Percentiles rank a stretch among this genome's conserved stretches.
These are phyloP conservation scores for Hylodesmum podocarpum DNA, from an alignment of 306 rosid genomes.

Conservation along the genomic window DNA sequence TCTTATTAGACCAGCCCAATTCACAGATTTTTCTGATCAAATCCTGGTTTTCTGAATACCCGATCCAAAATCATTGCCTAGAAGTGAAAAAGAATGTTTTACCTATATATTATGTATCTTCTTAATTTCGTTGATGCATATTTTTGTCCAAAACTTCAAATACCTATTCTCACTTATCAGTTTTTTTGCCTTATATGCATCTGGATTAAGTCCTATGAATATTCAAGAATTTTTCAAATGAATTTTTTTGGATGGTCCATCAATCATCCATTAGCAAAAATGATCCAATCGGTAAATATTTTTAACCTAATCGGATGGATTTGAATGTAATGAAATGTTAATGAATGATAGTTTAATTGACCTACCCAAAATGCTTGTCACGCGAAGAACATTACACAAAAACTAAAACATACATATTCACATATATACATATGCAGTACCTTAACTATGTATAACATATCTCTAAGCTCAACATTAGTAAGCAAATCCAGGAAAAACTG, in stretches of 20 bases:
- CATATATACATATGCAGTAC: not conserved
- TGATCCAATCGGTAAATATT: not conserved
- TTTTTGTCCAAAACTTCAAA: too few species aligned
- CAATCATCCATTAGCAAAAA: not conserved
- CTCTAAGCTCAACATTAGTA: not conserved
- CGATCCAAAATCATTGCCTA: too few species aligned
- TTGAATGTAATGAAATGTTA: not conserved
- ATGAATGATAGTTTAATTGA: too few species aligned
- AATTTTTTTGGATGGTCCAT: not conserved
- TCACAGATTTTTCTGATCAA: too few species aligned
- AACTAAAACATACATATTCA: not conserved
- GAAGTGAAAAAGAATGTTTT: too few species aligned
- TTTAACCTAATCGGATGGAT: not conserved
- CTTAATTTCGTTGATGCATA: too few species aligned
- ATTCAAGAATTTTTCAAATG: not conserved
- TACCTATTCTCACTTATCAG: too few species aligned
- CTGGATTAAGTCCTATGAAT: not conserved
- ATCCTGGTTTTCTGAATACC: too few species aligned
- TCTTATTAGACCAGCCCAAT: too few species aligned
- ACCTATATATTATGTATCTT: too few species aligned
- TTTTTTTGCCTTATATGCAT: not conserved
- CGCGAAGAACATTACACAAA: not conserved
- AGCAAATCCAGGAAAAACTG: constrained; percentile 16
- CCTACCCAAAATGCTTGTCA: not conserved
- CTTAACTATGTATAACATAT: not conserved